These are phyloP conservation scores for Ensete ventricosum DNA, from an alignment of 176 grass and related monocot species.

Conservation along the genomic window DNA sequence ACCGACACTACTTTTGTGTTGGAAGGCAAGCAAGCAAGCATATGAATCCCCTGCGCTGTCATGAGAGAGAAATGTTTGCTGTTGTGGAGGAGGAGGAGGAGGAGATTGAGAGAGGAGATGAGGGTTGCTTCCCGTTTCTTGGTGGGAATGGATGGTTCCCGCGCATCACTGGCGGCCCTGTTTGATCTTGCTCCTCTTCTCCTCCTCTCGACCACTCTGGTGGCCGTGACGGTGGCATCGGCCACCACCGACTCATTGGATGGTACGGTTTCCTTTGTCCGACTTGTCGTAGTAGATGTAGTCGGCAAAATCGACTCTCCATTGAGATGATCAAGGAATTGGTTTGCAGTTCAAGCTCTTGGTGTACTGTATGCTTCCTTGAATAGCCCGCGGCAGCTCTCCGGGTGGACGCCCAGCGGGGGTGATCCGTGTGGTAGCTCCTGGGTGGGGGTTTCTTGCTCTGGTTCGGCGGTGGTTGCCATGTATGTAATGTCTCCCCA, in stretches of 20 bases:
- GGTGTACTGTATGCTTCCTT: slow-evolving; percentile 6
- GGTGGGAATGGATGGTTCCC: not conserved
- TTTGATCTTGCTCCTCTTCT: slow-evolving; percentile 1
- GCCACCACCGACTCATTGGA: slow-evolving; percentile 10
- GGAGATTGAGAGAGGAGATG: not conserved
- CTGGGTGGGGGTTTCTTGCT: slow-evolving; percentile 11
- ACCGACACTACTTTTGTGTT: not conserved
- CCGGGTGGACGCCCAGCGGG: not conserved
- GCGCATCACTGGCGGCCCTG: not conserved
- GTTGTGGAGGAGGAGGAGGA: not conserved
- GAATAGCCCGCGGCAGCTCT: slow-evolving; percentile 5
- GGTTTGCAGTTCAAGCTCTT: slow-evolving; percentile 16
- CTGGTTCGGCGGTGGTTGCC: not conserved
- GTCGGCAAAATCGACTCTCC: not conserved
- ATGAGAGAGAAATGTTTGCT: not conserved
- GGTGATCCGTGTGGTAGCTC: slow-evolving; percentile 3
- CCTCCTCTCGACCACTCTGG: not conserved
- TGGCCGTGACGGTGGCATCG: not conserved
- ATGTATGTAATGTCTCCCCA: slow-evolving; percentile 1
- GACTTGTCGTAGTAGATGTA: not conserved
- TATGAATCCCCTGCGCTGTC: not conserved
- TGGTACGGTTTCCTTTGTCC: not conserved
- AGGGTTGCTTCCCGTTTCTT: not conserved
- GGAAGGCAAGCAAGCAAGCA: not conserved
- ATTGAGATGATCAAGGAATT: not conserved